Percentiles rank a stretch among this genome's conserved stretches.
These are phyloP conservation scores for Diplogelasinospora grovesii DNA, from an alignment of 495 filamentous ascomycete species.

Conservation along the genomic window DNA sequence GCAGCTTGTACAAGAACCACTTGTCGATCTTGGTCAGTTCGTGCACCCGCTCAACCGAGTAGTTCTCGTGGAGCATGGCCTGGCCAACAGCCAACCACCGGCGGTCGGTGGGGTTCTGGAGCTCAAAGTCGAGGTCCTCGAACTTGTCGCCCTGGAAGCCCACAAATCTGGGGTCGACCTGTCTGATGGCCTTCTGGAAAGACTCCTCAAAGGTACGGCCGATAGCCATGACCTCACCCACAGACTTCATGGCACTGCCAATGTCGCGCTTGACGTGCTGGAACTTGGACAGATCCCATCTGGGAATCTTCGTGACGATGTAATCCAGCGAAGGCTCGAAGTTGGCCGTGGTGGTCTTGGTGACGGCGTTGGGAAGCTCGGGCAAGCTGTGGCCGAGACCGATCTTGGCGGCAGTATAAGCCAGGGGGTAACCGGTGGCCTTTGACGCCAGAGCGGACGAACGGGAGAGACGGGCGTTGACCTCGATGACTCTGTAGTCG, in stretches of 20 bases:
- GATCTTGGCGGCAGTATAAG: constrained; percentile 96
- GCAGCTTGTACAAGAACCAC: constrained; percentile 96
- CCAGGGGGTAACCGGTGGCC: constrained; percentile 93
- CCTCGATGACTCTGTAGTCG: constrained; percentile 97
- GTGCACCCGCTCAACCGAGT: constrained; percentile 83
- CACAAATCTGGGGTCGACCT: constrained; percentile 85
- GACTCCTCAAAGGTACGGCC: constrained; percentile 97
- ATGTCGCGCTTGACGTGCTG: constrained; percentile 98
- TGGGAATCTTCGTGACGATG: constrained; percentile 95
- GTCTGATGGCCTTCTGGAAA: constrained; percentile 96
- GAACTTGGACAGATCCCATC: constrained; percentile 97
- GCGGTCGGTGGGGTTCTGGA: constrained; percentile 88
- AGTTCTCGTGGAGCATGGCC: constrained; percentile 94
- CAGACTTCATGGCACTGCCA: constrained; percentile 95
- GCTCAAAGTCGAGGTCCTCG: constrained; percentile 82
- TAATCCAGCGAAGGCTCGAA: constrained; percentile 97
- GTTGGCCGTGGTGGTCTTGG: constrained; percentile 97
- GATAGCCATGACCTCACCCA: constrained; percentile 98
- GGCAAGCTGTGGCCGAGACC: constrained; percentile 90
- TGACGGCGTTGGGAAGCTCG: constrained; percentile 93
- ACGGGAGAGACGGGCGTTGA: constrained; percentile 93
- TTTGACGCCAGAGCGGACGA: constrained; percentile 96
- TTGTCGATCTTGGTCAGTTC: constrained; percentile 94
- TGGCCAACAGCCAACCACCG: constrained; percentile 96
- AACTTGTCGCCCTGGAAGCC: constrained; percentile 96